Conservation (phyloP, 1,284 basidiomycete species). For the Lentinus polychrous region DNA sequence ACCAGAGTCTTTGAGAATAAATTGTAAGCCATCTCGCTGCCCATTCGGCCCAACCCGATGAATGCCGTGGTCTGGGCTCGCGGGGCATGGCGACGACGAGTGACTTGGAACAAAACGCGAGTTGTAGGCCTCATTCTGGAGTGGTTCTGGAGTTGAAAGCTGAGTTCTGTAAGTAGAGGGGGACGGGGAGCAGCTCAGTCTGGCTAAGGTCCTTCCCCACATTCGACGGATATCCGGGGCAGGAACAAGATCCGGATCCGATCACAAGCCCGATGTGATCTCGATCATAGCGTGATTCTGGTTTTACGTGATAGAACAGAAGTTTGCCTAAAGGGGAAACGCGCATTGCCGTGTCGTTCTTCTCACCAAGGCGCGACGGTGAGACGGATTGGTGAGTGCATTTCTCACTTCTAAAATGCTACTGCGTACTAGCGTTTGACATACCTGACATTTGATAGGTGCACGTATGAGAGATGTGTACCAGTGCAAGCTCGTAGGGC, state of each 20-base stretch:
- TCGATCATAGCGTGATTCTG: not conserved
- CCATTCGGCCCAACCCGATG: conserved; percentile 80
- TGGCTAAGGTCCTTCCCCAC: not conserved
- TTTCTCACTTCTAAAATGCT: too few species aligned
- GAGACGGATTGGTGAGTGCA: too few species aligned
- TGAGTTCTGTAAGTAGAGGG: not conserved
- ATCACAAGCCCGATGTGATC: not conserved
- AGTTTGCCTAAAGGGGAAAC: too few species aligned
- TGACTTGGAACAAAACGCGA: conserved; percentile 14
- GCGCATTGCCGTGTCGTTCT: too few species aligned
- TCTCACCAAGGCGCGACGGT: too few species aligned
- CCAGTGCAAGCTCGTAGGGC: not conserved
- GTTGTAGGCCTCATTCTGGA: conserved; percentile 18
- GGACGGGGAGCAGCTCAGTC: not conserved
- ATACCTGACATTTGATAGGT: conserved; percentile 5
- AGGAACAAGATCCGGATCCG: not conserved
- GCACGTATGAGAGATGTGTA: conserved; percentile 5
- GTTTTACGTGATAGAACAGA: too few species aligned
- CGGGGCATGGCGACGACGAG: conserved; percentile 12
- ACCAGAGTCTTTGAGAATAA: conserved; percentile 64
- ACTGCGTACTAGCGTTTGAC: too few species aligned
- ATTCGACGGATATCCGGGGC: not conserved
- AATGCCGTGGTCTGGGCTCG: conserved; percentile 60
- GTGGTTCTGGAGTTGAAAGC: not conserved
- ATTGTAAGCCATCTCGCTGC: conserved; percentile 79